Conservation (phyloP, 257 asterid species). For the Thymus mandschuricus region DNA sequence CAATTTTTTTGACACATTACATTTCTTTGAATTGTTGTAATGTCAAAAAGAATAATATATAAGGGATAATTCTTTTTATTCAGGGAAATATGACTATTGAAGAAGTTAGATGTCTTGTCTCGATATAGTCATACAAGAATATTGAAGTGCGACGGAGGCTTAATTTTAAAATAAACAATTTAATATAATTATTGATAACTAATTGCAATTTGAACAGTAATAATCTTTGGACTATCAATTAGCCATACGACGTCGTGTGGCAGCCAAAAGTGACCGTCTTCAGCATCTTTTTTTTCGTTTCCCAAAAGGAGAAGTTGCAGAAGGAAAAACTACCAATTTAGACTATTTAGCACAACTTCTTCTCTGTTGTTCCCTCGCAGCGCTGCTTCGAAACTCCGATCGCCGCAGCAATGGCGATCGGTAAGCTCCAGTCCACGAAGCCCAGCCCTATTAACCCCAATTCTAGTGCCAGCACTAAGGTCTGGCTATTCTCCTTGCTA, state of each 20-base stretch:
- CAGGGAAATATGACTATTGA: too few relatives aligned
- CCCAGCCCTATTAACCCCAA: slow-evolving; percentile 34
- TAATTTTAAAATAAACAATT: too few relatives aligned
- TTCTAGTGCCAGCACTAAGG: slow-evolving; percentile 47
- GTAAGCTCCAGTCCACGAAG: slow-evolving; percentile 39
- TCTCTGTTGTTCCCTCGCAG: background rate
- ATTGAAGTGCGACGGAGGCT: too few relatives aligned
- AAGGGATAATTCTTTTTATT: too few relatives aligned
- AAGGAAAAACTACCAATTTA: slow-evolving; percentile 3
- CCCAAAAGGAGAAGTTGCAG: slow-evolving; percentile 6
- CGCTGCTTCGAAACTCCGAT: slow-evolving; percentile 28
- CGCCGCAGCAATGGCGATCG: slow-evolving; percentile 58
- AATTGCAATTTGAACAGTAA: background rate
- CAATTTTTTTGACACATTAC: too few relatives aligned
- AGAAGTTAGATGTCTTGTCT: too few relatives aligned
- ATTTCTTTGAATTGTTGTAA: too few relatives aligned
- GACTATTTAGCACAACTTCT: background rate
- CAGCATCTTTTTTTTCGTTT: background rate
- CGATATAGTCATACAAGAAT: too few relatives aligned
- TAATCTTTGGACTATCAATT: background rate
- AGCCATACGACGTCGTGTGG: slow-evolving; percentile 32
- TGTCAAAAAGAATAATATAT: too few relatives aligned
- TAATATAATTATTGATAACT: too few relatives aligned
- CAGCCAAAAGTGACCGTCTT: slow-evolving; percentile 21
- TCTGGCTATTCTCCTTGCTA: slow-evolving; percentile 75